Evolutionary conservation across 805 yeast species (phyloP).

Genomic region (Schizosaccharomyces cryophilus): DNA sequence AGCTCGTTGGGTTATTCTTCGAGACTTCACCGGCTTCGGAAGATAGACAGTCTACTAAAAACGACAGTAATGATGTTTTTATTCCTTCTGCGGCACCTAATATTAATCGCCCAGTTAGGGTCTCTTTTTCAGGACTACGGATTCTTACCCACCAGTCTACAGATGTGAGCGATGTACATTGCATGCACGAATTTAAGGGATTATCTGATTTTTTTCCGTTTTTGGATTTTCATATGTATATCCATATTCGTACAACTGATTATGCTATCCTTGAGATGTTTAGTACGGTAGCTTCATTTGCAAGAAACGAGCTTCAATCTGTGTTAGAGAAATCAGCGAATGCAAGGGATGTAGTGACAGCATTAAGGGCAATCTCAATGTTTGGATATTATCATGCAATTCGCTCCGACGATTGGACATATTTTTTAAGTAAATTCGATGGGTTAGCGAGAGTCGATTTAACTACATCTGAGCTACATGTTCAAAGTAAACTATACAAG

Average conservation of each 20-base stretch:
- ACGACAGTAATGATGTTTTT: neutral
- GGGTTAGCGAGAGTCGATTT: neutral
- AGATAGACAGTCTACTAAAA: neutral
- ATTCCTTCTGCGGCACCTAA: neutral
- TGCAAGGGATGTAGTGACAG: neutral
- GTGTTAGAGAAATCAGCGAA: neutral
- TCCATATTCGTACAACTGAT: neutral
- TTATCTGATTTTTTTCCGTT: neutral
- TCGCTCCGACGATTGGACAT: neutral
- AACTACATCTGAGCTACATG: neutral
- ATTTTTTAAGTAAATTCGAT: neutral
- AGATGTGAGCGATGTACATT: too few species aligned
- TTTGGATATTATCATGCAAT: neutral
- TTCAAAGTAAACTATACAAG: neutral
- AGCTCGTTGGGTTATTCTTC: neutral
- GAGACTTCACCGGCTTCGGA: neutral
- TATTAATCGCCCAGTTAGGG: neutral
- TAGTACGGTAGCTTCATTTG: neutral
- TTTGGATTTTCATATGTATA: neutral
- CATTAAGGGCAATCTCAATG: neutral
- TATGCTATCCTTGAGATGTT: neutral
- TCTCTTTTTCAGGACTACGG: neutral
- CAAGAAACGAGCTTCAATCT: neutral
- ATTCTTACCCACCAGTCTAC: too few species aligned
- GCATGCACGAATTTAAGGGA: neutral